Evolutionary conservation across 148 eudicot species (phyloP), one percentile per base, ranked within the genome.

Genomic region (Salicornia ramosissima): DNA sequence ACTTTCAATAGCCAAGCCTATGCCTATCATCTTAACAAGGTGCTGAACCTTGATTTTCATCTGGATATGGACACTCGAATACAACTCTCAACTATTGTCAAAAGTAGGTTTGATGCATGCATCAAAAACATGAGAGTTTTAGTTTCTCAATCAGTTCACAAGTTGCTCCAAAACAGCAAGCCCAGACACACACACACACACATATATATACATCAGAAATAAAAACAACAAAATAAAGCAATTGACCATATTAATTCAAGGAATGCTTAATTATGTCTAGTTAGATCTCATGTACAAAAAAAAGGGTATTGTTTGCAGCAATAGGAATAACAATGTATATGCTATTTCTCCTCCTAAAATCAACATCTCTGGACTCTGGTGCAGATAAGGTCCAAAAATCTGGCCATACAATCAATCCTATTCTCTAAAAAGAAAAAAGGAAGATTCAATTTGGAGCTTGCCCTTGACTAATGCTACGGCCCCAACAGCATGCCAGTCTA

Each of bases 241-340:
- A 24, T 25, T 42, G 22, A 33, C 33, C 43, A 9, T 29, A 42
- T 46, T 36, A 39, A 71, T 34, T 30, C 18, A 21, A 16, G 19
- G 24, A 62, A 69, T 30, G 26, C 70, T 69, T 12, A 29, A 54
- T 63, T 69, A 63, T 21, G 12, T 75, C 54, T 25, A 75, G 67
- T 62, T 19, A 55, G 49, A 29, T 76, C 59, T 56, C 65, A 70
- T 65, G 63, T 57, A 71, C 66, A 76, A 57, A 68, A 61, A 53
- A 21, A n/a, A 50, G 53, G 29, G 55, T 14, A 33, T 69, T 43
- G 45, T 36, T 67, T 22, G 24, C 61, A 71, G 71, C 28, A 34
- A 55, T 56, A 25, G 66, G 46, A 55, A 56, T 26, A 62, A 14
- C 39, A 56, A 15, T 52, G 18, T 39, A 74, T 49, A 63, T 69